Base-by-base conservation (phyloP, 352 stramenopile genomes). In the Globisporangium cystogenes region DNA sequence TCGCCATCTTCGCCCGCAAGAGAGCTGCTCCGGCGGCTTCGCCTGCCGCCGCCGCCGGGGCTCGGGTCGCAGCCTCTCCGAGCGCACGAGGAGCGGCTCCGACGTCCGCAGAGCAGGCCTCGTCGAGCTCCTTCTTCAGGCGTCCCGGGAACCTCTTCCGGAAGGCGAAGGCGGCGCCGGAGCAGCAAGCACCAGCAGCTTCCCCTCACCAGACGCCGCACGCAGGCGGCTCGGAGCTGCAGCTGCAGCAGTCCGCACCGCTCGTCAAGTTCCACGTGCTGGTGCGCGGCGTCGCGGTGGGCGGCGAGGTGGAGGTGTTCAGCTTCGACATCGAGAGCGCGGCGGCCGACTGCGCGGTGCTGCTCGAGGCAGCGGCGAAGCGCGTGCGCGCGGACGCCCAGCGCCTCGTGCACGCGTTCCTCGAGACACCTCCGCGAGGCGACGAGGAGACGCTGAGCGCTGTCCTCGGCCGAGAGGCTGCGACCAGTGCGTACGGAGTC, bases 391-490 rank as follows among this genome's bases (percentile, higher is more conserved):
- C 14, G 7, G 29, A 23, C 18, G 35, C 55, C 1, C 41, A 45
- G n/a, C 29, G 26, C 6, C 44, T 62, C 15, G 37, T 59, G 5
- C 40, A 50, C 2, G 12, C 49, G 14, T 69, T 85, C 20, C 27
- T 60, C 0, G 4, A 26, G 11, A 55, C 57, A 0, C 18, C 48
- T 5, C 71, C 62, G 12, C 67, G 53, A 16, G 75, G 78, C n/a
- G 61, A 87, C 27, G 75, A 86, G 53, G 72, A 84, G 35, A 72
- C 73, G 51, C 68, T 82, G 43, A 57, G 53, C 7, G 61, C 55
- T 0, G 51, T 64, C 4, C 74, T 85, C 45, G 72, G 72, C n/a
- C 46, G 53, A 0, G 60, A 57, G 8, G 37, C 53, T 7, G 58
- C 56, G 1, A 60, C 70, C 27, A 58, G 54, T 8, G 57, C 49